Evolutionary conservation across 352 stramenopile species (phyloP).

Genomic region (Aphanomyces stellatus): DNA sequence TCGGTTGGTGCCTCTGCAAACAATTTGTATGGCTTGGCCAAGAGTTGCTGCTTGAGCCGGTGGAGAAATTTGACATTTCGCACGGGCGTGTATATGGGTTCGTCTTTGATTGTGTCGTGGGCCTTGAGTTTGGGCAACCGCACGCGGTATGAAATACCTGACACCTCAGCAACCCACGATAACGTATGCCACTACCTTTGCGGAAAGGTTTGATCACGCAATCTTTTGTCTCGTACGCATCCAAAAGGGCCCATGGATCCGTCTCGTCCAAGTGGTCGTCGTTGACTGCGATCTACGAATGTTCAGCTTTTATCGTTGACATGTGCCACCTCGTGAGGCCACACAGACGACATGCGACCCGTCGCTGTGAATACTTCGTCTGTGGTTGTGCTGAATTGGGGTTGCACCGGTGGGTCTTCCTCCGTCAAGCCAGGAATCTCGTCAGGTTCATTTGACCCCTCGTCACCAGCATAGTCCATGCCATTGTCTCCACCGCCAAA

Average conservation of each 20-base stretch:
- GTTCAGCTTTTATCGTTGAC: too few species aligned
- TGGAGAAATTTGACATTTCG: conserved; percentile 25
- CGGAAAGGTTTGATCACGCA: conserved; percentile 55
- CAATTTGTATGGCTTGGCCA: conserved; percentile 1
- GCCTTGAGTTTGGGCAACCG: conserved; percentile 22
- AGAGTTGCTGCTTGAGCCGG: conserved; percentile 5
- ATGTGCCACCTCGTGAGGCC: too few species aligned
- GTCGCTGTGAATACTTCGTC: neutral
- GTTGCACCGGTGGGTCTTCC: too few species aligned
- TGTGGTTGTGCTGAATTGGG: too few species aligned
- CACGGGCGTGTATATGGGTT: conserved; percentile 24
- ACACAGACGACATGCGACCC: too few species aligned
- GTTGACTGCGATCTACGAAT: neutral
- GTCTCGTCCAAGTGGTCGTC: neutral
- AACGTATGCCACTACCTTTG: conserved; percentile 53
- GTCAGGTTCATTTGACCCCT: too few species aligned
- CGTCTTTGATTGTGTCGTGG: conserved; percentile 31
- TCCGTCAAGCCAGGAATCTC: too few species aligned
- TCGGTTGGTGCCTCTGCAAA: neutral
- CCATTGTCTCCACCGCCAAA: too few species aligned
- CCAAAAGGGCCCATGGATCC: conserved; percentile 59
- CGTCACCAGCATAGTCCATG: too few species aligned
- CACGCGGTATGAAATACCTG: conserved; percentile 40
- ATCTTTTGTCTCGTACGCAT: conserved; percentile 68
- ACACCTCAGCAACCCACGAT: too few species aligned